Percentiles rank a stretch among this genome's conserved stretches.
Evolutionary conservation across 441 rosid species (phyloP).

Genomic region (Croton setiger): DNA sequence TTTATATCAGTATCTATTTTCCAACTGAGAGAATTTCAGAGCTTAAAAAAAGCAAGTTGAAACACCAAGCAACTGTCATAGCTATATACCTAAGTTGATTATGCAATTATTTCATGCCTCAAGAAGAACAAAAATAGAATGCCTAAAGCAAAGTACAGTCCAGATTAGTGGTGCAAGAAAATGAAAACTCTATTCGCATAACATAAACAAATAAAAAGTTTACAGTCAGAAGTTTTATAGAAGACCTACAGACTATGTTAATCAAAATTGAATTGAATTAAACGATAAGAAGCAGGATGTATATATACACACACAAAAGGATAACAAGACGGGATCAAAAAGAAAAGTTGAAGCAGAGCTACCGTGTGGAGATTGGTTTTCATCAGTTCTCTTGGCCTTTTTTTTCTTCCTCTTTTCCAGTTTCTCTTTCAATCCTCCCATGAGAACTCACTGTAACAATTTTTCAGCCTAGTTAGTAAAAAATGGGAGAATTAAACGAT

Average conservation of each 20-base stretch:
- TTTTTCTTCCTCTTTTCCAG: slow-evolving; percentile 7
- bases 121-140: background rate
- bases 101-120: background rate
- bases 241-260: background rate
- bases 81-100: background rate
- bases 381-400: background rate
- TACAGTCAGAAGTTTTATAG: background rate
- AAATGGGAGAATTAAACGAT: too few relatives aligned
- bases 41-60: background rate
- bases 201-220: too few relatives aligned
- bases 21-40: background rate
- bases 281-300: background rate
- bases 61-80: background rate
- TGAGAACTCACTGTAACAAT: background rate
- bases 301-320: background rate
- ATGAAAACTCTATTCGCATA: background rate
- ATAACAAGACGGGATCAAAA: background rate
- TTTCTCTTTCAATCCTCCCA: slow-evolving; percentile 17
- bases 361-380: slow-evolving; percentile 11
- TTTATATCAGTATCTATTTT: background rate
- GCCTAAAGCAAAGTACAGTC: background rate
- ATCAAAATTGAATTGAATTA: background rate
- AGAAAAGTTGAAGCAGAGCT: background rate
- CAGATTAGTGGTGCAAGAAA: background rate
- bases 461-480: too few relatives aligned